Conservation (phyloP, 1,139 yeast species). For the Scheffersomyces titani region DNA sequence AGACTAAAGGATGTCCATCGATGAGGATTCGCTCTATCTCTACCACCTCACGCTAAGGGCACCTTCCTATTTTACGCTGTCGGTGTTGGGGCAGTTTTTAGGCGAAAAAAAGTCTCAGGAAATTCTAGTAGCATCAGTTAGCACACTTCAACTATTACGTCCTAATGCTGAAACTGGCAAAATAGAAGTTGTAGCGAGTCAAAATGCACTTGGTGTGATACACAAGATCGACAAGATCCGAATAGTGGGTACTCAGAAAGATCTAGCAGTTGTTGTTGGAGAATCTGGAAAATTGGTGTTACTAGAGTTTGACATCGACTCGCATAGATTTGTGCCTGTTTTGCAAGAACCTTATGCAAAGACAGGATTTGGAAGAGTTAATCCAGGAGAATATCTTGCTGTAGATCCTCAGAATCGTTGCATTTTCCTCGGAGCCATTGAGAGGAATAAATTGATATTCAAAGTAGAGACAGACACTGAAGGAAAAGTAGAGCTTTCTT, state of each 20-base stretch:
- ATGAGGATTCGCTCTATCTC: slow-evolving; percentile 48
- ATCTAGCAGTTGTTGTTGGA: slow-evolving; percentile 66
- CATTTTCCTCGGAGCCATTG: slow-evolving; percentile 68
- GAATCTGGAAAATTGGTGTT: slow-evolving; percentile 79
- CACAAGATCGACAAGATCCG: slow-evolving; percentile 54
- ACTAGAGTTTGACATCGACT: slow-evolving; percentile 45
- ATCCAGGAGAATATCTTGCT: slow-evolving; percentile 78
- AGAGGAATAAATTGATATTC: slow-evolving; percentile 69
- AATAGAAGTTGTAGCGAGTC: slow-evolving; percentile 41
- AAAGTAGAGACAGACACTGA: slow-evolving; percentile 40
- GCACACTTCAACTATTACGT: slow-evolving; percentile 52
- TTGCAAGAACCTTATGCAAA: slow-evolving; percentile 72
- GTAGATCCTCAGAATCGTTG: slow-evolving; percentile 78
- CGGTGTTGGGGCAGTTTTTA: slow-evolving; percentile 69
- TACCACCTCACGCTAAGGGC: slow-evolving; percentile 68
- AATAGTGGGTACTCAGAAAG: slow-evolving; percentile 53
- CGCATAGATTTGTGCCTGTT: slow-evolving; percentile 46
- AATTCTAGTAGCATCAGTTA: slow-evolving; percentile 58
- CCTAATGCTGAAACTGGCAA: slow-evolving; percentile 59
- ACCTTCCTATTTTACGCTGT: slow-evolving; percentile 52
- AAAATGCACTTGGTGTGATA: slow-evolving; percentile 61
- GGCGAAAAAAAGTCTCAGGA: slow-evolving; percentile 61
- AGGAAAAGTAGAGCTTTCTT: slow-evolving; percentile 51
- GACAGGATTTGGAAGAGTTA: slow-evolving; percentile 70
- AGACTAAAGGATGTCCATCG: slow-evolving; percentile 3